Base-by-base conservation (phyloP, 306 rosid genomes). In the Quercus suber region DNA sequence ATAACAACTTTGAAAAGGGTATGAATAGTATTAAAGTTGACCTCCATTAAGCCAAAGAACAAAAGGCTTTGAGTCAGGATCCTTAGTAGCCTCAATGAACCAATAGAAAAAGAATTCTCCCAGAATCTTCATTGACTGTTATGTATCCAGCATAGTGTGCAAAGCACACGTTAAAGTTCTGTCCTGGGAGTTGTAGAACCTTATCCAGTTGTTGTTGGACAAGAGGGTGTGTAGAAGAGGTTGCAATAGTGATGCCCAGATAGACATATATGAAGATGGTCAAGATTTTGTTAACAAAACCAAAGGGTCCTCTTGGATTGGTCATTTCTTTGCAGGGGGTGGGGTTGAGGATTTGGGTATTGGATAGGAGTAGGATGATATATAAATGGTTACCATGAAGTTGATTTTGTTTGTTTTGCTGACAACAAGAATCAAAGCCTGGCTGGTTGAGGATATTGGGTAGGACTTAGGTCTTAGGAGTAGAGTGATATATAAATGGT, bases 11-110 rank as follows among this genome's bases (percentile, higher is more conserved):
- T 21, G 1, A 53, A 56, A 31, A 80, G 18, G 6, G 25, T 20
- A 7, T 2, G 12, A 8, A 14, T 7, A 7, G 2, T 27, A 8
- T 18, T 5, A 41, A 41, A 49, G 72, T 60, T 56, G 30, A 91
- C 96, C 93, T 89, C 96, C 96, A 55, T 88, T 89, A 9, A 86
- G 89, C 96, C 96, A 91, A 37, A 91, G 83, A 78, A 91, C 79
- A 75, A 91, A 77, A 73, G 96, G 96, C 77, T 88, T 91, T 21
- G 91, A 77, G 35, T 37, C 82, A 59, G 93, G 89, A 23, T 89
- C 88, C 43, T 78, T 68, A 2, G 33, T 80, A 68, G 96, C 92
- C 79, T 91, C 92, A 55, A 86, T 2, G 55, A 91, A 85, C 96
- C 96, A 91, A 43, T 91, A 91, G 75, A 91, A 91, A 91, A 9